A percentile compares a stretch with the other conserved stretches of the same genome.
These are phyloP conservation scores for Medicago arabica DNA, from an alignment of 306 rosid genomes.

Conservation along the genomic window DNA sequence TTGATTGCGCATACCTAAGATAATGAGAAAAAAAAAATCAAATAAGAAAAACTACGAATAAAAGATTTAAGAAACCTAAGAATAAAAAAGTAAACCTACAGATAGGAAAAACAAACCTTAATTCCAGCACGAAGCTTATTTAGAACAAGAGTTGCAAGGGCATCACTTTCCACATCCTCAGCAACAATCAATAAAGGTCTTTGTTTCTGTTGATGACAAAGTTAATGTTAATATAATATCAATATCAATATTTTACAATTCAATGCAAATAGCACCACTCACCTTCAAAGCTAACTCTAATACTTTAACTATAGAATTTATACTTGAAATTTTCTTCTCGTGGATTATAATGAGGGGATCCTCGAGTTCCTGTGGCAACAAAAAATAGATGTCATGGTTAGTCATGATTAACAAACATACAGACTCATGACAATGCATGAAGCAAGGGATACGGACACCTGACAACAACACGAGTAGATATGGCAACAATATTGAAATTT, in stretches of 20 bases:
- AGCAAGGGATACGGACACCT: no score
- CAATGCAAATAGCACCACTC: slow-evolving; percentile 28
- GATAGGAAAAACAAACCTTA: slow-evolving; percentile 61
- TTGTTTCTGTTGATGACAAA: slow-evolving; percentile 66
- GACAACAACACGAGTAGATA: neutral
- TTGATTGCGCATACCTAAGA: slow-evolving; percentile 91
- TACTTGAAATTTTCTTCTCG: slow-evolving; percentile 94
- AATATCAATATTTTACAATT: slow-evolving; percentile 23
- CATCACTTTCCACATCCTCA: slow-evolving; percentile 96
- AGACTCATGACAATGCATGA: neutral
- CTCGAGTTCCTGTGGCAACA: slow-evolving; percentile 76
- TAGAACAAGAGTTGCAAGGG: slow-evolving; percentile 86
- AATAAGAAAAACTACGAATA: slow-evolving; percentile 12
- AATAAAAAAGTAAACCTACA: neutral
- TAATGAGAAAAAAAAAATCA: slow-evolving; percentile 22
- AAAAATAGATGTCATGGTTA: slow-evolving; percentile 2
- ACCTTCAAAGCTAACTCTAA: slow-evolving; percentile 95
- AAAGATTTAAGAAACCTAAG: neutral
- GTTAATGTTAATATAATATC: slow-evolving; percentile 18
- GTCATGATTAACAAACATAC: neutral
- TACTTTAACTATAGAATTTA: slow-evolving; percentile 83
- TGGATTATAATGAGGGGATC: slow-evolving; percentile 94
- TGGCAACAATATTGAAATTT: slow-evolving; percentile 52
- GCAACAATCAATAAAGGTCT: slow-evolving; percentile 86
- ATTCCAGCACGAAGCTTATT: slow-evolving; percentile 99